Base-by-base conservation (phyloP, 2,329 filamentous ascomycete genomes). In the Trichoderma citrinoviride region DNA sequence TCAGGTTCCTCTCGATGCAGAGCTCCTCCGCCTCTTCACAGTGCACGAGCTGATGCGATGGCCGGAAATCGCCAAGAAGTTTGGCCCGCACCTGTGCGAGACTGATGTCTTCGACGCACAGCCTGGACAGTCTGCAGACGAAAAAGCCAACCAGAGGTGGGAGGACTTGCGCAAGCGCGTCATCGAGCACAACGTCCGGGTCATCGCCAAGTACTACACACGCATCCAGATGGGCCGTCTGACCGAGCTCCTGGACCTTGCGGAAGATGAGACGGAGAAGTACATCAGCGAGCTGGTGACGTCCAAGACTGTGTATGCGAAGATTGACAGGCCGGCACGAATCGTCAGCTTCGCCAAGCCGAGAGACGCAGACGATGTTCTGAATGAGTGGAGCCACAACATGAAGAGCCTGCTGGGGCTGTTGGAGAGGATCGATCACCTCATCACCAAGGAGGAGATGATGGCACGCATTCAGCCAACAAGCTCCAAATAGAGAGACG, bases 381-480 rank as follows among this genome's bases (percentile, higher is more conserved):
- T 99, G 74, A 99, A 99, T 75, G 95, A 99, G 80, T 99, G 95
- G 95, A 97, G 93, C 77, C 90, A 91, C 73, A 97, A 97, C 78
- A 98, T 97, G 92, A 96, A 95, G 89, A 93, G 89, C 74, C 79
- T 97, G 72, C 80, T 97, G 69, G 92, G 92, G 12, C 80, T 94
- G 63, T 76, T 97, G 74, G 93, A 97, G 83, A 86, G 93, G 68
- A 96, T 99, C 67, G 95, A 99, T 75, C 95, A 99, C 78, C 83
- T 99, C 73, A 99, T 99, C 74, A 99, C 96, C 63, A 98, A 98
- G 84, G 95, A 99, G 80, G 95, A 99, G 84, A 99, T 99, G 95
- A 99, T 99, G 95, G 95, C 95, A 46, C 86, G 93, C 66, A 98
- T 99, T 73, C 90, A 95, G 77, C 92, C 92, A 6, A 80, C 78